phyloP scores from a whole-genome alignment of 768 basidiomycete species.

The Xerocomellus amylosporus region DNA sequence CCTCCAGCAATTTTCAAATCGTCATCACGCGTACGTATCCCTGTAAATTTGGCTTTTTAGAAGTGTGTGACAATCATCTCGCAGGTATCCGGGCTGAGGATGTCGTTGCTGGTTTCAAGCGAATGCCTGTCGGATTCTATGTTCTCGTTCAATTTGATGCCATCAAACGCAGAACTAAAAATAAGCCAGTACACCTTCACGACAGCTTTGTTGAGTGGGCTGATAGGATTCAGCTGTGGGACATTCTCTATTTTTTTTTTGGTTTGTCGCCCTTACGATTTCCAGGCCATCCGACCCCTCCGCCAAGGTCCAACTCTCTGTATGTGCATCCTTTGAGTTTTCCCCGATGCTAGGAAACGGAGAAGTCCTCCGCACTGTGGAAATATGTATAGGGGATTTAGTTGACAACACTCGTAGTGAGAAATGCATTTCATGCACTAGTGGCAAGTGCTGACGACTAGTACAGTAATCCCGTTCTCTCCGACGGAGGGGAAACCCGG shows the following conservation, averaged over 20 bases:
- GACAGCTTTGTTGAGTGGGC: not conserved
- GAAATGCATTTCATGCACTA: not conserved
- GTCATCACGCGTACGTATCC: too few relatives aligned
- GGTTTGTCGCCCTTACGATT: not conserved
- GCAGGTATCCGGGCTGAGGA: too few relatives aligned
- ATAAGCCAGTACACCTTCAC: not conserved
- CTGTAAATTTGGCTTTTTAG: too few relatives aligned
- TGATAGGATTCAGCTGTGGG: not conserved
- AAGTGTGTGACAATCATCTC: not conserved
- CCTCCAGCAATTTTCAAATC: too few relatives aligned
- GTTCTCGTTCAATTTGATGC: too few relatives aligned
- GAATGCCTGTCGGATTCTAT: too few relatives aligned
- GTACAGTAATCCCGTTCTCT: not conserved
- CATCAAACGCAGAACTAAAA: too few relatives aligned
- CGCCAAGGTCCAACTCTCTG: too few relatives aligned
- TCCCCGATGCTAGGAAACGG: slow-evolving; percentile 2
- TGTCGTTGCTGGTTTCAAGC: too few relatives aligned
- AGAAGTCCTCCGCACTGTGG: not conserved
- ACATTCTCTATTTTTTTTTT: not conserved
- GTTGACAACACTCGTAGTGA: not conserved
- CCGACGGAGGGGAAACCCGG: not conserved
- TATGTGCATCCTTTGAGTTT: slow-evolving; percentile 4
- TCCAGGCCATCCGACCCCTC: not conserved
- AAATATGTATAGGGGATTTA: not conserved
- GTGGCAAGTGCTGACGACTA: not conserved